Evolutionary conservation across 345 rosid species (phyloP).

Genomic region (Pistacia integerrima): DNA sequence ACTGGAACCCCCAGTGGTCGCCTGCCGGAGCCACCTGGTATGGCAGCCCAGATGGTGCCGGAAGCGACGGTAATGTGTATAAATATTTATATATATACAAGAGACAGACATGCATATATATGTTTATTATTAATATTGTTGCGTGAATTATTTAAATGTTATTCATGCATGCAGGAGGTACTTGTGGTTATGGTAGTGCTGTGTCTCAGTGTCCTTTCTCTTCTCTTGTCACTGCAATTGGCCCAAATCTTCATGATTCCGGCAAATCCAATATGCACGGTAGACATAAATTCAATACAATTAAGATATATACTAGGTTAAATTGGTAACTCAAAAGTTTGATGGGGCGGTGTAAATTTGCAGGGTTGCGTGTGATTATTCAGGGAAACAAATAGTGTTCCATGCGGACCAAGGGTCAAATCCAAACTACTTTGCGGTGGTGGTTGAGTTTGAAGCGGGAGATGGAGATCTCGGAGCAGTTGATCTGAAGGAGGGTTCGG

Average conservation of each 20-base stretch:
- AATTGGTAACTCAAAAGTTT: too few relatives aligned
- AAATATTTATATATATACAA: neutral
- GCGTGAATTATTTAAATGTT: neutral
- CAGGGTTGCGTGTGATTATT: constrained; percentile 46
- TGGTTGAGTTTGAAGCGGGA: constrained; percentile 49
- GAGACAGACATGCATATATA: too few relatives aligned
- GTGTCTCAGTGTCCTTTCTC: constrained; percentile 47
- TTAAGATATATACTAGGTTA: too few relatives aligned
- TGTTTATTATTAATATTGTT: neutral
- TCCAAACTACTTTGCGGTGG: constrained; percentile 40
- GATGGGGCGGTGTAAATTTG: neutral
- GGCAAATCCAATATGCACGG: constrained; percentile 23
- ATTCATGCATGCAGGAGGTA: constrained; percentile 40
- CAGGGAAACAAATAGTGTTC: constrained; percentile 38
- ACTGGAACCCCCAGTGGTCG: constrained; percentile 33
- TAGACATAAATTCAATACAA: too few relatives aligned
- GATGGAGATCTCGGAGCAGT: constrained; percentile 49
- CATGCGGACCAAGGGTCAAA: constrained; percentile 50
- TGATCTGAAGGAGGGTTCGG: constrained; percentile 25
- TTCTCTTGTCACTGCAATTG: constrained; percentile 43
- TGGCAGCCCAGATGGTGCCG: constrained; percentile 52
- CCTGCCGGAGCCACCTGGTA: constrained; percentile 60
- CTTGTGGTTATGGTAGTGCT: constrained; percentile 51
- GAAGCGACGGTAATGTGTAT: constrained; percentile 42
- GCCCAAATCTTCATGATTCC: constrained; percentile 46